Base-by-base conservation (phyloP, 352 stramenopile genomes). In the Pythium sp. region DNA sequence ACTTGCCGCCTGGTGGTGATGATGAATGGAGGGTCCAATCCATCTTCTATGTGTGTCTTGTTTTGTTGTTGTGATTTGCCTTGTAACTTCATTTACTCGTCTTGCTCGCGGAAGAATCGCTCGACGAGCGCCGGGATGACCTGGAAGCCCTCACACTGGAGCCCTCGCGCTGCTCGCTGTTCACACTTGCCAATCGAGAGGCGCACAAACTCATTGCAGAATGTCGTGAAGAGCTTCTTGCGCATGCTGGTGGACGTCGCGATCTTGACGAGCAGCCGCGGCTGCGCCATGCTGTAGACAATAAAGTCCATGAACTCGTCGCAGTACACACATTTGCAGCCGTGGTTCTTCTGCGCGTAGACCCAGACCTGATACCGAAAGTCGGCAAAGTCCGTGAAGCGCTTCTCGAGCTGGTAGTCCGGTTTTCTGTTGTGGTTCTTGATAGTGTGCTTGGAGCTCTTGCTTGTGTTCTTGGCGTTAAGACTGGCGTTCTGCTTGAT, bases 91-190 rank as follows among this genome's bases (percentile, higher is more conserved):
- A 36, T 30, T 46, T 57, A 69, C 22, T 49, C 57, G 38, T 64
- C 53, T n/a, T 64, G 47, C 24, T 80, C 73, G 14, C 70, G 74
- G 65, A 86, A 75, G 56, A 86, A 86, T 34, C 72, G 69, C 65
- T 86, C 72, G 58, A 83, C 58, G 53, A 83, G 65, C 68, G 79
- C 75, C 46, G 78, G 78, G 55, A 83, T 80, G 26, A 71, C 74
- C 46, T 83, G 74, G 58, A 67, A 66, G 14, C 65, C 65, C 22
- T 74, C 75, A 28, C 77, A 85, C 26, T 66, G 66, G 46, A 74
- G 60, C 36, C 76, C 72, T 3, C 76, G 73, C 11, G 36, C 12
- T 47, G 58, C 65, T 6, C 71, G 76, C 3, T 64, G 41, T 47
- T 47, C 41, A 47, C 14, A 47, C 41, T 47, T 47, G 14, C 41